Base-by-base conservation (phyloP, 129 eudicot genomes). In the Flaveria sonorensis region DNA sequence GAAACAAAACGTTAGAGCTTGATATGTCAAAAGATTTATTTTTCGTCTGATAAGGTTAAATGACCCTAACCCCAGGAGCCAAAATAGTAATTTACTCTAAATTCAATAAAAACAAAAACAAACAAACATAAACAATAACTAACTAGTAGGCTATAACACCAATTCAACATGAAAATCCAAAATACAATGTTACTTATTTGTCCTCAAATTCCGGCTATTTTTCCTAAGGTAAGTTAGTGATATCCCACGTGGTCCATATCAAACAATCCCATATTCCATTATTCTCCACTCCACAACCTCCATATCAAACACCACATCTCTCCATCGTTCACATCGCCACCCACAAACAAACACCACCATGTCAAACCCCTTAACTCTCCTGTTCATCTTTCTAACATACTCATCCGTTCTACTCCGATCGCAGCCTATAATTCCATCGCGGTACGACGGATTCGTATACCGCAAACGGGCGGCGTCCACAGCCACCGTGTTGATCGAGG, bases 391-490 rank as follows among this genome's bases (percentile, higher is more conserved):
- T 26, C 53, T 79, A 71, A 30, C 71, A 16, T 50, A 23, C 14
- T 16, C 64, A 3, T 32, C 66, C 1, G 70, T 51, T 23, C 15
- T 61, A 19, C 16, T 77, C 46, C 52, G 42, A 42, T 75, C 86
- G 15, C 92, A 86, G 85, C 39, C 79, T 2, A 2, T 62, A 11
- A 76, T 85, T 40, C 97, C 96, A 10, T 30, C 86, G n/a, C 77
- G 61, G 61, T 87, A 66, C 78, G 97, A 91, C 28, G 98, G 98
- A 32, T 94, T 94, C 70, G 87, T 93, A 88, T 91, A 87, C 79
- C 78, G 81, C 0, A 75, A 79, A 20, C 43, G 70, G n/a, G 47
- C 83, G 9, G 87, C 78, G 11, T 45, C 65, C 32, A 80, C 81
- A 0, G 83, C 66, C 16, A 77, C 86, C 1, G 70, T 91, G 8